A percentile compares a stretch with the other conserved stretches of the same genome.
Evolutionary conservation across 345 rosid species (phyloP).

Genomic region (Raphanus sativus): DNA sequence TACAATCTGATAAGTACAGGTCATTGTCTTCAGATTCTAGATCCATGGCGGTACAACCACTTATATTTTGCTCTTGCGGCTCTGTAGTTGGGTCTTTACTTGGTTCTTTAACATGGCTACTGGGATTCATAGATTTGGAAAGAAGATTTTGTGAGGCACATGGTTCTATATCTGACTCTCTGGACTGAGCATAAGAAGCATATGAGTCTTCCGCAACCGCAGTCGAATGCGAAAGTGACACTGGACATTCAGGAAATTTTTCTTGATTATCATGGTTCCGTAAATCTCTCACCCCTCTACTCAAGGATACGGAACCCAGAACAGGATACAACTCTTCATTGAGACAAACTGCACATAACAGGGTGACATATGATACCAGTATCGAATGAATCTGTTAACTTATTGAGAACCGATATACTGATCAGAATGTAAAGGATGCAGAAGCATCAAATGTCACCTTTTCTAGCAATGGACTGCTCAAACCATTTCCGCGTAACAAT

Average conservation of each 20-base stretch:
- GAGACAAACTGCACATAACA: constrained; percentile 75
- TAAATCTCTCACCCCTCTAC: constrained; percentile 41
- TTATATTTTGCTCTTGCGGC: constrained; percentile 49
- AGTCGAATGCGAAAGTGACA: constrained; percentile 38
- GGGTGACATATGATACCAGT: constrained; percentile 34
- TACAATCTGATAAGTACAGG: constrained; percentile 86
- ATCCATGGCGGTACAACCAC: constrained; percentile 66
- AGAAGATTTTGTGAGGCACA: constrained; percentile 66
- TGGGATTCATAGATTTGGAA: constrained; percentile 54
- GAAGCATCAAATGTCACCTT: constrained; percentile 53
- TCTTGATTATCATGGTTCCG: constrained; percentile 53
- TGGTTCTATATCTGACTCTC: constrained; percentile 71
- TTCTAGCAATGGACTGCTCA: constrained; percentile 74
- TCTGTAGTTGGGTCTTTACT: constrained; percentile 40
- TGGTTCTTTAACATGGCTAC: constrained; percentile 43
- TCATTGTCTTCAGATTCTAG: constrained; percentile 80
- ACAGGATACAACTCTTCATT: constrained; percentile 86
- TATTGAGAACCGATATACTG: constrained; percentile 25
- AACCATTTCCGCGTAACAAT: constrained; percentile 86
- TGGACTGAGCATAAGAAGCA: constrained; percentile 46
- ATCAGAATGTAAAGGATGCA: constrained; percentile 16
- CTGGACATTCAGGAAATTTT: constrained; percentile 41
- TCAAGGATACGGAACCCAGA: constrained; percentile 49
- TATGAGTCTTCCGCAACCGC: constrained; percentile 50
- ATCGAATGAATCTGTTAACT: constrained; percentile 32